phyloP scores from a whole-genome alignment of 306 rosid genomes.

The Echinosophora koreensis region DNA sequence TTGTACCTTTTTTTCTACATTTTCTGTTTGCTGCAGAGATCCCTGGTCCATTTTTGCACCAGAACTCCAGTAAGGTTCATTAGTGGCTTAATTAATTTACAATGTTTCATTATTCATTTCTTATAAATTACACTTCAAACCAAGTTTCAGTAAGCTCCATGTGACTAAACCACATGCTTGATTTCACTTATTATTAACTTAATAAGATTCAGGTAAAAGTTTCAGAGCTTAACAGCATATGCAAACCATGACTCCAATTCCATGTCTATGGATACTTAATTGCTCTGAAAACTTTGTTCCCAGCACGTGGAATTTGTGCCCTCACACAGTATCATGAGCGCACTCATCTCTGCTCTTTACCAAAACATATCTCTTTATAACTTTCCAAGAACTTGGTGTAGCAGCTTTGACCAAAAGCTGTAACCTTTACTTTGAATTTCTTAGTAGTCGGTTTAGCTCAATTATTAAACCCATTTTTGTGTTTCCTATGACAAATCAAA shows the following conservation, averaged over 20 bases:
- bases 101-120: constrained; percentile 10
- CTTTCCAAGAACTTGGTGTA: constrained; percentile 46
- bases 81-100: constrained; percentile 1
- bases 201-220: constrained; percentile 45
- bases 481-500: constrained; percentile 7
- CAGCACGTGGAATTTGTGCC: constrained; percentile 59
- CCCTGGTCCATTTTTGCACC: constrained; percentile 25
- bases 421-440: constrained; percentile 41
- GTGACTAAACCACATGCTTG: constrained; percentile 49
- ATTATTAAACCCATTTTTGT: not conserved
- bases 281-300: constrained; percentile 29
- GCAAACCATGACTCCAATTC: constrained; percentile 21
- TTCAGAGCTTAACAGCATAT: constrained; percentile 1
- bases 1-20: not conserved
- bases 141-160: constrained; percentile 22
- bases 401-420: constrained; percentile 46
- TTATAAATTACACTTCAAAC: constrained; percentile 13
- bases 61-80: not conserved
- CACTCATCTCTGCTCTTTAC: constrained; percentile 32
- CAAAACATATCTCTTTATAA: constrained; percentile 10
- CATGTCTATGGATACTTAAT: not conserved
- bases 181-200: constrained; percentile 24
- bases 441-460: not conserved
- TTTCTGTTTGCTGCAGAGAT: constrained; percentile 23
- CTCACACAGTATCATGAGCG: constrained; percentile 43